phyloP scores from a whole-genome alignment of 2,329 filamentous ascomycete genomes.

The Mycosphaerelloides madeirae region DNA sequence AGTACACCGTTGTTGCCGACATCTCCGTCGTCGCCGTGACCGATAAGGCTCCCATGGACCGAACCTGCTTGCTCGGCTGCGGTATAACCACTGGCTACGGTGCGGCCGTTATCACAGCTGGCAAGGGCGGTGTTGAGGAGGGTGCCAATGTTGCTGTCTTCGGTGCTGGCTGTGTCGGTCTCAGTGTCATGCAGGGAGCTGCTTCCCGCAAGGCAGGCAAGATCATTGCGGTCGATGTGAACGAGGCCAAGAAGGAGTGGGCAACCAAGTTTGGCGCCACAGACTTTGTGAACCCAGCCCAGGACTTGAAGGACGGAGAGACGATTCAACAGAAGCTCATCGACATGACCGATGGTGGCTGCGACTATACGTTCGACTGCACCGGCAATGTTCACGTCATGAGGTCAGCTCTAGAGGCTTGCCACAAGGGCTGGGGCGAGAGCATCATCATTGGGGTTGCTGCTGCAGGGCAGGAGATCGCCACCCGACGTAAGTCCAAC shows the following conservation, averaged over 20 bases:
- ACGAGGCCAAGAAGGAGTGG: constrained; percentile 89
- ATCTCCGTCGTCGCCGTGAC: constrained; percentile 96
- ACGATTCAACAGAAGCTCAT: constrained; percentile 87
- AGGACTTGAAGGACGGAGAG: constrained; percentile 57
- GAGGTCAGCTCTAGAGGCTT: constrained; percentile 91
- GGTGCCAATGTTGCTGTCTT: constrained; percentile 89
- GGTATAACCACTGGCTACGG: constrained; percentile 99
- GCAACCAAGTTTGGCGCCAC: constrained; percentile 91
- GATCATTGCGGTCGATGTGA: constrained; percentile 77
- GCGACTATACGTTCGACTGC: constrained; percentile 99
- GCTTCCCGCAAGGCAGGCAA: constrained; percentile 74
- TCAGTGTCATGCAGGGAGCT: constrained; percentile 91
- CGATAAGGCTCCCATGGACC: constrained; percentile 86
- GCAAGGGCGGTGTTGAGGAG: constrained; percentile 64
- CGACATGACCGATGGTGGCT: constrained; percentile 96
- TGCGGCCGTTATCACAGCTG: constrained; percentile 87
- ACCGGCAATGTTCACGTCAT: constrained; percentile 96
- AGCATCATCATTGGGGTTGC: constrained; percentile 97
- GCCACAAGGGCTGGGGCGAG: constrained; percentile 99
- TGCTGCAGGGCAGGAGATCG: constrained; percentile 91
- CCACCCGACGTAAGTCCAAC: constrained; percentile 74
- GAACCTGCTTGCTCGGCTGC: constrained; percentile 91
- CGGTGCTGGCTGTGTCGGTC: constrained; percentile 90
- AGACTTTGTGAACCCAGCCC: constrained; percentile 89
- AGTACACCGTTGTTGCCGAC: constrained; percentile 97